Conservation (phyloP, 1,139 yeast species). For the Saccharomycopsis hybrid region DNA sequence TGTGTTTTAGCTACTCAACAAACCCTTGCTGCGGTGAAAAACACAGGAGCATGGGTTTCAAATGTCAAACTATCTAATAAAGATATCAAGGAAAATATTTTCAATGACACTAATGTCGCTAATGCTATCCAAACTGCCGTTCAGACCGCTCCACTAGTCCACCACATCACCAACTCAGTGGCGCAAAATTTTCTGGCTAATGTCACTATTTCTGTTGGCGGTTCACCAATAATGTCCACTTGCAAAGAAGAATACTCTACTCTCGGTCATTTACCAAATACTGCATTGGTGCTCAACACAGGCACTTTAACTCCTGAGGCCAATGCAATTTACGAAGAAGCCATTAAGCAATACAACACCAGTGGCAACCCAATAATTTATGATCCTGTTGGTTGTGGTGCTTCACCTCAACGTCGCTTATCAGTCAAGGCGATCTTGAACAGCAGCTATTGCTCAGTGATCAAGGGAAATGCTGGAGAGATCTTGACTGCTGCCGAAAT, state of each 20-base stretch:
- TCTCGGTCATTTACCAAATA: conserved; percentile 47
- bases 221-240: conserved; percentile 92
- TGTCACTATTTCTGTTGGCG: conserved; percentile 79
- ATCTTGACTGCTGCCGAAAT: conserved; percentile 44
- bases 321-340: conserved; percentile 42
- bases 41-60: not conserved
- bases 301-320: conserved; percentile 58
- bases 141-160: conserved; percentile 54
- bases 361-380: conserved; percentile 59
- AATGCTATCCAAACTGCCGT: conserved; percentile 18
- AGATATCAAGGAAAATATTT: not conserved
- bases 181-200: conserved; percentile 87
- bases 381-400: conserved; percentile 94
- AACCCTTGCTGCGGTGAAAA: conserved; percentile 22
- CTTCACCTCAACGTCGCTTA: conserved; percentile 51
- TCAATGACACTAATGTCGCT: not conserved
- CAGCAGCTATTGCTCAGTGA: conserved; percentile 57
- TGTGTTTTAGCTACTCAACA: conserved; percentile 50
- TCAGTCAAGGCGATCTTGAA: conserved; percentile 47
- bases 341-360: conserved; percentile 53
- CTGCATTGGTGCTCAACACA: conserved; percentile 62
- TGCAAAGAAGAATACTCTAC: conserved; percentile 61
- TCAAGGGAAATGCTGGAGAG: conserved; percentile 89
- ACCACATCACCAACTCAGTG: conserved; percentile 86
- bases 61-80: no score